Evolutionary conservation across 371 early-diverging fungal genomes (phyloP).

Genomic region (Paraphysoderma sedebokerense): DNA sequence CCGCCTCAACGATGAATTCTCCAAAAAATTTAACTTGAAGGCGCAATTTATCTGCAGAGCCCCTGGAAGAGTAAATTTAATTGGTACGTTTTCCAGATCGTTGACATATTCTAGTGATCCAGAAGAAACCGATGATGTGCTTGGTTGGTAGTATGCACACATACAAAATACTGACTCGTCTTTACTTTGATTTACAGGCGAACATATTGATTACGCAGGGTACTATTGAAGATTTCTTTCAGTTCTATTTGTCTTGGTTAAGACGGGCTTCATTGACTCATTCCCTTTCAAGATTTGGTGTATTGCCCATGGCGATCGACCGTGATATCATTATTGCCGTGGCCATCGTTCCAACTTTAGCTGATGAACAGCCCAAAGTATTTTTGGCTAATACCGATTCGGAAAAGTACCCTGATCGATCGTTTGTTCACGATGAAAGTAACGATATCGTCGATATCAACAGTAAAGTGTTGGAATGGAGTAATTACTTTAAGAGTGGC

Average conservation of each 20-base stretch:
- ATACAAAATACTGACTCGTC: too few species aligned
- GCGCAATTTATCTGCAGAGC: constrained; percentile 58
- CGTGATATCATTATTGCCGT: constrained; percentile 68
- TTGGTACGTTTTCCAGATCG: constrained; percentile 29
- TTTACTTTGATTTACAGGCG: constrained; percentile 16
- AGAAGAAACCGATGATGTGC: too few species aligned
- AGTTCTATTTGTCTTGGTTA: too few species aligned
- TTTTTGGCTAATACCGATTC: constrained; percentile 40
- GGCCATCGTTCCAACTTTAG: constrained; percentile 11
- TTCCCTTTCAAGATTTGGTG: too few species aligned
- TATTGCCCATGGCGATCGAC: constrained; percentile 90
- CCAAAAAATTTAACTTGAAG: too few species aligned
- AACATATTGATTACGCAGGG: constrained; percentile 91
- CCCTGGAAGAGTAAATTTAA: constrained; percentile 88
- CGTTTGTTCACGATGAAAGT: constrained; percentile 35
- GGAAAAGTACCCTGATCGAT: constrained; percentile 34
- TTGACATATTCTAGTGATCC: too few species aligned
- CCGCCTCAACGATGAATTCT: too few species aligned
- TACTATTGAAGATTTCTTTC: too few species aligned
- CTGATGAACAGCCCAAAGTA: constrained; percentile 22
- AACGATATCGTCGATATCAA: constrained; percentile 47
- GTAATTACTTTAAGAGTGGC: constrained; percentile 76
- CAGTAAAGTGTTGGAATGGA: constrained; percentile 47
- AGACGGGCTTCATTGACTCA: too few species aligned
- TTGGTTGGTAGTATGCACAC: too few species aligned